Evolutionary conservation across 1,139 yeast genomes (phyloP), one percentile per base, ranked within the genome.

Genomic region (Geotrichum restrictum): DNA sequence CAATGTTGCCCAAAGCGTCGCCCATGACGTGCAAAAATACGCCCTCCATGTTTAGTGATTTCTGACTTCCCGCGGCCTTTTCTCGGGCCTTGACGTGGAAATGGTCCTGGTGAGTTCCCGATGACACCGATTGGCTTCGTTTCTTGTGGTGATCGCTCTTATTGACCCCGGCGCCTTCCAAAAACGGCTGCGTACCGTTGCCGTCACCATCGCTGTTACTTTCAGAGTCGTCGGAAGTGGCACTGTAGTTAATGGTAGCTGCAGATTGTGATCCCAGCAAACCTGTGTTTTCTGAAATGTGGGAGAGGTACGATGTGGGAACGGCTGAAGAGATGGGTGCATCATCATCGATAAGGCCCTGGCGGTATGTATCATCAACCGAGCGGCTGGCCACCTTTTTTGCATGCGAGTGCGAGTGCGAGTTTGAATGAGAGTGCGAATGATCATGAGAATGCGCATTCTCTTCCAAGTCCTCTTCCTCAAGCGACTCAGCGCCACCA

Each of bases 21-120:
- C 98, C 98, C 62, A 93, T 61, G 5, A 93, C 98, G 67, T 93
- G 98, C 62, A 93, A 75, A 65, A 88, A 93, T 3, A 93, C 98
- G 57, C 98, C 98, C 63, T 88, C 94, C 98, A 93, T 93, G 70
- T 93, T 93, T 74, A 93, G 75, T 13, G 96, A 87, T 67, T 79
- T 81, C 34, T 69, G 64, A 62, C 74, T 71, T 52, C 60, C 49
- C 52, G 55, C 50, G 55, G 62, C 58, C 41, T 48, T 49, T 1
- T 42, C 38, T 52, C 62, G 63, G 36, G 65, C 66, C 53, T 71
- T 73, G 21, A 69, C 61, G 57, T 76, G 79, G 51, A 64, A 67
- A 59, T 74, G 77, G 41, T 60, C 62, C 8, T 55, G 56, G 54
- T 68, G 71, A 19, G 64, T 64, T 13, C 57, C 56, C 6, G 65